Base-by-base conservation (phyloP, 805 yeast species). In the Saccharomycopsis fodiens region DNA sequence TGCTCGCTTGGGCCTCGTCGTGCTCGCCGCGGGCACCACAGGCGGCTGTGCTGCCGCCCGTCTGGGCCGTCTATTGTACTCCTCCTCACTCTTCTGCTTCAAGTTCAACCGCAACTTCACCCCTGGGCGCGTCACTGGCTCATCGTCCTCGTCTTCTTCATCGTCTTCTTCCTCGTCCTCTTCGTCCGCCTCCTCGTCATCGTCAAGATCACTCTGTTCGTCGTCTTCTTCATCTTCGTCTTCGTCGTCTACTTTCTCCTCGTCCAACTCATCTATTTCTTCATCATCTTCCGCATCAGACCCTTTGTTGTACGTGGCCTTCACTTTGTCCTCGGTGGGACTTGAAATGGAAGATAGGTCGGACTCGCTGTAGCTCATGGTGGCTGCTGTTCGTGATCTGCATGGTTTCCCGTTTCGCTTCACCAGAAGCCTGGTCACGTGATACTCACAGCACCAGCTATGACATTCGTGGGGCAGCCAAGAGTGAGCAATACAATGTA, bases 131-230 rank as follows among this genome's bases (percentile, higher is more conserved):
- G 3, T 5, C 16, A 35, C 51, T 7, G 20, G 51, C 6, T 34
- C 54, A 4, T 35, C 52, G 23, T 42, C 43, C 35, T 42, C 50
- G 22, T 45, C 53, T 44, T 42, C 46, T 7, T 38, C 42, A 8
- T 37, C 44, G 2, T 39, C 41, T n/a, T 20, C 45, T 25, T 50
- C 45, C 31, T 30, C 48, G 6, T 46, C 42, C 10, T 12, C 15
- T n/a, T 19, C 41, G 10, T 45, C 34, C 10, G 17, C 41, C 16
- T 22, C 40, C 15, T 35, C 41, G 22, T 42, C 25, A 5, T 42
- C 46, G 12, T 20, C 32, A n/a, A n/a, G n/a, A n/a, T n/a, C n/a
- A n/a, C n/a, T n/a, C n/a, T n/a, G n/a, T 13, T 36, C 46, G 12
- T 42, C 46, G 8, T 36, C 46, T 15, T 36, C 38, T 10, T 29